Percentiles rank a stretch among this genome's conserved stretches.
Evolutionary conservation across 163 green algal species (phyloP).

Genomic region (Prototheca cutis): DNA sequence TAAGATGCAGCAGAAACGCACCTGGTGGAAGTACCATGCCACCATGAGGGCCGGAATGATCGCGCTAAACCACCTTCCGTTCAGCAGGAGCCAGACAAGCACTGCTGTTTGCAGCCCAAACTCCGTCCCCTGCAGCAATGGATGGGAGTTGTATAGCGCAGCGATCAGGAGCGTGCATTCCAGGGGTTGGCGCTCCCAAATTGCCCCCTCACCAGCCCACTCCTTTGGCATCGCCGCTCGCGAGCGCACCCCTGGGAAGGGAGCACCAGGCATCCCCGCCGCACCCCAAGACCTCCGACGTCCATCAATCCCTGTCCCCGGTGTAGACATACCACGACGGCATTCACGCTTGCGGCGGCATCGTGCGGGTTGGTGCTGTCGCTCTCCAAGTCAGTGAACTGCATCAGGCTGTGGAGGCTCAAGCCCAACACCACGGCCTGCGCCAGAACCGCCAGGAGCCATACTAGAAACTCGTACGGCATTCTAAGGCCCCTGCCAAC

Average conservation of each 20-base stretch:
- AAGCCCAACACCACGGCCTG: constrained; percentile 20
- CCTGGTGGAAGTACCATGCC: constrained; percentile 11
- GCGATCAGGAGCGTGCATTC: too few relatives aligned
- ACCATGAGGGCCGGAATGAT: constrained; percentile 40
- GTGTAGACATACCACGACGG: constrained; percentile 56
- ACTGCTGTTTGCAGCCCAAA: constrained; percentile 37
- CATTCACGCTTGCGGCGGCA: constrained; percentile 58
- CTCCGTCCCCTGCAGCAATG: neutral
- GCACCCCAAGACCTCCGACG: too few relatives aligned
- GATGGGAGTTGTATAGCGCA: neutral
- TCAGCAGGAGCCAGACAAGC: constrained; percentile 37
- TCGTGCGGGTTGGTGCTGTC: constrained; percentile 85
- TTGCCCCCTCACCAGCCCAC: too few relatives aligned
- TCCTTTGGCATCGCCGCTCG: too few relatives aligned
- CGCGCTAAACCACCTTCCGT: constrained; percentile 47
- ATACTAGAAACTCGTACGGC: constrained; percentile 50
- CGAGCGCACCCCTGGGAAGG: too few relatives aligned
- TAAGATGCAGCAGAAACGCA: neutral
- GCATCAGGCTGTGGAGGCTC: constrained; percentile 55
- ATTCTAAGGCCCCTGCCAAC: constrained; percentile 17
- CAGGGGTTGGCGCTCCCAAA: too few relatives aligned
- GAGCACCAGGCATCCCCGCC: too few relatives aligned
- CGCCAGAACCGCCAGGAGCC: constrained; percentile 56
- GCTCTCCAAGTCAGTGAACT: constrained; percentile 70
- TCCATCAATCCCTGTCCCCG: too few relatives aligned